A percentile compares a stretch with the other conserved stretches of the same genome.
Evolutionary conservation across 495 filamentous ascomycete genomes (phyloP).

Genomic region (Penicillium subrubescens): DNA sequence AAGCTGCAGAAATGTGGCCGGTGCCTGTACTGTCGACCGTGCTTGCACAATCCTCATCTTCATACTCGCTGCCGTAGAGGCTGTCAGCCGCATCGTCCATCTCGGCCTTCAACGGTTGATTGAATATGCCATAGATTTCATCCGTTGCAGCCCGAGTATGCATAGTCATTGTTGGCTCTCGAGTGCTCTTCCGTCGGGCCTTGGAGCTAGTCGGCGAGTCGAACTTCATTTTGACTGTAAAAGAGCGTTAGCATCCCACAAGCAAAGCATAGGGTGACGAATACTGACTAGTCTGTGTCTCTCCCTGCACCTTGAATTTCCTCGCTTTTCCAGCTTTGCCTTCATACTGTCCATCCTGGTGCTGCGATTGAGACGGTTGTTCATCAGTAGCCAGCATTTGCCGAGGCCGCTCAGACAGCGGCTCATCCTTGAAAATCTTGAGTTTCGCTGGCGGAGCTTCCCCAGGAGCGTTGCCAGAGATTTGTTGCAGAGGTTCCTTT

Average conservation of each 20-base stretch:
- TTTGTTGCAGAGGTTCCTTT: slow-evolving; percentile 41
- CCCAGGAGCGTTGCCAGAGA: slow-evolving; percentile 39
- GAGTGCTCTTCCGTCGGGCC: slow-evolving; percentile 69
- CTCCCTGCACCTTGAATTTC: slow-evolving; percentile 74
- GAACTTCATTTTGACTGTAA: slow-evolving; percentile 83
- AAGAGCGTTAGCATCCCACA: slow-evolving; percentile 23
- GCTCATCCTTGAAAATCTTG: slow-evolving; percentile 16
- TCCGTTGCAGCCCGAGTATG: slow-evolving; percentile 94
- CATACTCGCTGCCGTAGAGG: slow-evolving; percentile 57
- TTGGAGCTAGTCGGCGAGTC: slow-evolving; percentile 82
- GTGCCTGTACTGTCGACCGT: slow-evolving; percentile 82
- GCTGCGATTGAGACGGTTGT: slow-evolving; percentile 16
- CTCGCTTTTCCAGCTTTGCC: slow-evolving; percentile 45
- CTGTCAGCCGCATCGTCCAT: slow-evolving; percentile 46
- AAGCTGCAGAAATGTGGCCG: slow-evolving; percentile 61
- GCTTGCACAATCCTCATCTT: slow-evolving; percentile 77
- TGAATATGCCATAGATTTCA: slow-evolving; percentile 96
- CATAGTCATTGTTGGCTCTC: slow-evolving; percentile 94
- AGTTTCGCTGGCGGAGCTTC: slow-evolving; percentile 4
- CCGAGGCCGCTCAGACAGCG: slow-evolving; percentile 29
- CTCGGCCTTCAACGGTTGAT: slow-evolving; percentile 74
- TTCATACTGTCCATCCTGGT: slow-evolving; percentile 41
- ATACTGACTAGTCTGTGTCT: slow-evolving; percentile 78
- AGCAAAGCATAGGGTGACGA: not conserved
- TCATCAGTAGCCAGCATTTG: slow-evolving; percentile 34